Conservation (phyloP, 148 eudicot genomes). For the Arbutus unedo region DNA sequence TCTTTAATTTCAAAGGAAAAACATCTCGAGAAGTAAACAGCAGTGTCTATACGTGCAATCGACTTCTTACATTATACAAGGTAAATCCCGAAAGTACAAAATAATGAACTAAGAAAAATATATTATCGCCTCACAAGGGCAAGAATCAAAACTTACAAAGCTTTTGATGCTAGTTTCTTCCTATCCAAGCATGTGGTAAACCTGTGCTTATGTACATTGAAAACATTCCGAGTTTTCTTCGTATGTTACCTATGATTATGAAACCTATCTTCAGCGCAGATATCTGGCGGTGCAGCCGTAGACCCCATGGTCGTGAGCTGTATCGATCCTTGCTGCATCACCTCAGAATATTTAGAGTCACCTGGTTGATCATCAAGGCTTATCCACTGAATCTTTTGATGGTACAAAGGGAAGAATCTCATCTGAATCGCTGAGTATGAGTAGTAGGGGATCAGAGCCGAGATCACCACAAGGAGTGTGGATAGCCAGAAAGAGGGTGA, state of each 20-base stretch:
- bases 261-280: slow-evolving; percentile 21
- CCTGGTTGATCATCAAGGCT: slow-evolving; percentile 55
- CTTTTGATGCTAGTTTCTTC: background rate
- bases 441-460: slow-evolving; percentile 67
- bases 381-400: slow-evolving; percentile 81
- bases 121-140: background rate
- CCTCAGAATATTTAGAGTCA: slow-evolving; percentile 61
- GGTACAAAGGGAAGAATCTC: slow-evolving; percentile 85
- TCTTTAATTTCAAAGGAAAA: background rate
- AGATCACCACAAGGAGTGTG: slow-evolving; percentile 51
- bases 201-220: background rate
- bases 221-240: too few relatives aligned
- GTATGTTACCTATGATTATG: slow-evolving; percentile 9
- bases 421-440: slow-evolving; percentile 55
- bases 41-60: background rate
- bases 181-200: background rate
- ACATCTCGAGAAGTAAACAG: background rate
- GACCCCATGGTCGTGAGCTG: slow-evolving; percentile 61
- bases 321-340: slow-evolving; percentile 65
- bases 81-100: background rate
- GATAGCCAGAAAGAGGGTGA: slow-evolving; percentile 58
- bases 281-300: slow-evolving; percentile 52
- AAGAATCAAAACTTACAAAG: slow-evolving; percentile 12
- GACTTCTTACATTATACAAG: background rate
- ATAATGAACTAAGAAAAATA: too few relatives aligned